Base-by-base conservation (phyloP, 345 rosid genomes). In the Citrus reticulata region DNA sequence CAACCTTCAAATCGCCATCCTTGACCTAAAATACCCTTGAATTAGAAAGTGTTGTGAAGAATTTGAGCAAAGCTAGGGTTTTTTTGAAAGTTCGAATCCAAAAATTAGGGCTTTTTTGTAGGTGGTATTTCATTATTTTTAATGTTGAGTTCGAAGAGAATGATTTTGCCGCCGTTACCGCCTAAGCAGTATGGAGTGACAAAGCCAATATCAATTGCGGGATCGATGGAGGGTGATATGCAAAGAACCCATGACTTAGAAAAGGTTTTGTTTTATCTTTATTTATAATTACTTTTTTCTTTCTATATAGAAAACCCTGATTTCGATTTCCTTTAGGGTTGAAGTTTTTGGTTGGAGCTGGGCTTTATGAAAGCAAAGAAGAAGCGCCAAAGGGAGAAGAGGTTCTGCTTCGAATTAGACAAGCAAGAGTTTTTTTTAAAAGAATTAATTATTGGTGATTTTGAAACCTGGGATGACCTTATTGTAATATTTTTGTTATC, bases 201-300 rank as follows among this genome's bases (percentile, higher is more conserved):
- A 34, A 83, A 89, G 74, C 95, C 93, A 64, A 84, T 91, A 25
- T 91, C 93, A 13, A 34, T 80, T 74, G 86, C 89, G 13, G 92
- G 86, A 57, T 93, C 93, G 7, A 79, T 83, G 1, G 87, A 80
- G 32, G 87, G 72, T n/a, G 95, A 91, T 86, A 9, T 80, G 4
- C 89, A 74, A 79, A 85, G 87, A 57, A 88, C 73, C 68, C 77
- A 72, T 30, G 88, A 86, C 55, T 86, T 91, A 66, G 88, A 27
- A 87, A 71, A 87, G 91, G 92, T 89, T 13, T 62, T 6, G 72
- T 6, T 78, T 16, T 76, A 14, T 49, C 19, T 49, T 49, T 49
- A 49, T 14, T 49, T 49, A 5, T 49, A 49, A 49, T 14, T 49
- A 49, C 19, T 14, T 49, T 49, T 32, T 29, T 57, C 0, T 57